These are phyloP conservation scores for Earliella scabrosa DNA, from an alignment of 1,284 basidiomycete species.

Conservation along the genomic window DNA sequence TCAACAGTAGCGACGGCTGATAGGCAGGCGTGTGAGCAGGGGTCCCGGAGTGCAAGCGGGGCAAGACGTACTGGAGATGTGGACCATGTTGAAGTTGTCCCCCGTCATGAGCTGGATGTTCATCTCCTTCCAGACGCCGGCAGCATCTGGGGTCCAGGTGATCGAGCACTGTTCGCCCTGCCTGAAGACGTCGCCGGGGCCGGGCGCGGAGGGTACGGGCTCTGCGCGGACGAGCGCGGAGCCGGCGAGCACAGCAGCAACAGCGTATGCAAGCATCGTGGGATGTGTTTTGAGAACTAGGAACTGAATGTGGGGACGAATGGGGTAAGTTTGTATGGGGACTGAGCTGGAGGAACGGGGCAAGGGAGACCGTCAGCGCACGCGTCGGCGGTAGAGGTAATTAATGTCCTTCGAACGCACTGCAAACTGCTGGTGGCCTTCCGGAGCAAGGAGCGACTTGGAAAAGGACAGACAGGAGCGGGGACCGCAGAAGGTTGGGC, in stretches of 20 bases:
- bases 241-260: constrained; percentile 46
- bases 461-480: constrained; percentile 6
- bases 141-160: constrained; percentile 58
- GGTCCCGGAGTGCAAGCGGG: background rate
- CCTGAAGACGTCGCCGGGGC: constrained; percentile 58
- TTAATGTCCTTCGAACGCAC: background rate
- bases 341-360: background rate
- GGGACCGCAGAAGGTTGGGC: background rate
- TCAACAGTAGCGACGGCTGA: constrained; percentile 63
- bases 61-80: constrained; percentile 56
- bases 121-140: constrained; percentile 68
- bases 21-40: background rate
- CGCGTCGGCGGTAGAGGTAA: no score
- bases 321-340: background rate
- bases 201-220: constrained; percentile 48
- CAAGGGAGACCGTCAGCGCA: background rate
- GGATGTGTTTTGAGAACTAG: constrained; percentile 1
- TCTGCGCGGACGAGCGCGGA: constrained; percentile 46
- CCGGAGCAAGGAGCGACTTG: constrained; percentile 15
- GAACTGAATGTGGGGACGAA: background rate
- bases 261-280: constrained; percentile 46
- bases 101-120: constrained; percentile 83
- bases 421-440: background rate
- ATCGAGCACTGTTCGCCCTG: constrained; percentile 57
- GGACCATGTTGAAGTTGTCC: constrained; percentile 71